Percentiles rank a stretch among this genome's conserved stretches.
phyloP scores from a whole-genome alignment of 1,139 yeast species.

The Pichia sp. region DNA sequence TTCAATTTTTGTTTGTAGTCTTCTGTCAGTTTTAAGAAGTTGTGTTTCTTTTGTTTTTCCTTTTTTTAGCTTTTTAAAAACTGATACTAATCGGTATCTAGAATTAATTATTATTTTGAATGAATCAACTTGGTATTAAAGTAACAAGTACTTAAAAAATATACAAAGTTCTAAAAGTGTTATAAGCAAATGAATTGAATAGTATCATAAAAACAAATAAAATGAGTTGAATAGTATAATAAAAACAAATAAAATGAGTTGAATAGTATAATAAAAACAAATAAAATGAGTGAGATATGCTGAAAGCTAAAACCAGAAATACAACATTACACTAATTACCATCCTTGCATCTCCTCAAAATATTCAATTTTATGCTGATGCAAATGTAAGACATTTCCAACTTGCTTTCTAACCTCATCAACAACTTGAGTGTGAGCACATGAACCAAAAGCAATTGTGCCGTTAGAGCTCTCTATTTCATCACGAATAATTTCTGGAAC shows the following conservation, averaged over 20 bases:
- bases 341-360: conserved; percentile 25
- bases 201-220: neutral
- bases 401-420: conserved; percentile 37
- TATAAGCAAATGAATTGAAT: no score
- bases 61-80: no score
- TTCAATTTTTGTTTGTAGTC: no score
- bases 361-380: conserved; percentile 18
- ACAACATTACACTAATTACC: conserved; percentile 14
- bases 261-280: neutral
- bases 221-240: neutral
- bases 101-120: no score
- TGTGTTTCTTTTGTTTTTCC: no score
- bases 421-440: conserved; percentile 45
- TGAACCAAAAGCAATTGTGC: conserved; percentile 37
- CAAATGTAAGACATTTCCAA: conserved; percentile 14
- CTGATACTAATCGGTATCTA: no score
- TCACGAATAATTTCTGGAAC: conserved; percentile 30
- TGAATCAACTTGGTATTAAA: no score
- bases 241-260: neutral
- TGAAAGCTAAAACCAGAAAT: no score
- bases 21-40: no score
- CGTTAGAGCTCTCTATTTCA: conserved; percentile 31
- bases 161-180: no score
- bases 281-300: neutral
- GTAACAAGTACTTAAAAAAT: no score